These are phyloP conservation scores for Musa beccarii DNA, from an alignment of 176 grass and related monocot species.

Conservation along the genomic window DNA sequence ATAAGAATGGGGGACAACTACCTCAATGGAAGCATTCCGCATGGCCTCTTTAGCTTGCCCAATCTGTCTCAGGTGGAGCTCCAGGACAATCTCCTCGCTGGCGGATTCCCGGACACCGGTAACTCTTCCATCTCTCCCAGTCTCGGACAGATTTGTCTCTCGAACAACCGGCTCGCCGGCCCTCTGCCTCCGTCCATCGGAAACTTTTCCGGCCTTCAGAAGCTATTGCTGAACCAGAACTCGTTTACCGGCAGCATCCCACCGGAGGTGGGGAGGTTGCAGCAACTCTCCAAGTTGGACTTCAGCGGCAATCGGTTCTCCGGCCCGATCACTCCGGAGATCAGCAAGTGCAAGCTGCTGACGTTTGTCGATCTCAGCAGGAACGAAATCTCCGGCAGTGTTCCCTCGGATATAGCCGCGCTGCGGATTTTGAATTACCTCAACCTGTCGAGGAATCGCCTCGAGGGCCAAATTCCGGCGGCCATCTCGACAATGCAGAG, in stretches of 20 bases:
- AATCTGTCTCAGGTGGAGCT: conserved; percentile 85
- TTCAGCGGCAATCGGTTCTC: conserved; percentile 53
- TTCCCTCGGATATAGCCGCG: conserved; percentile 50
- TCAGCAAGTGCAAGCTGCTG: conserved; percentile 67
- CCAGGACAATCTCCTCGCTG: conserved; percentile 80
- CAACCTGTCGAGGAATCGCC: conserved; percentile 70
- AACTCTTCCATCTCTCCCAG: conserved; percentile 26
- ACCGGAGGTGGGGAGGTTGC: conserved; percentile 53
- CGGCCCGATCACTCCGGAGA: conserved; percentile 44
- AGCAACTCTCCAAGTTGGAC: conserved; percentile 77
- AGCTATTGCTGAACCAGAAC: conserved; percentile 75
- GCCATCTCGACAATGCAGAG: conserved; percentile 86
- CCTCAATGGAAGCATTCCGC: conserved; percentile 75
- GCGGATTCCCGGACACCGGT: conserved; percentile 45
- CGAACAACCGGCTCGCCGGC: conserved; percentile 76
- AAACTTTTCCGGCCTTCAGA: conserved; percentile 68
- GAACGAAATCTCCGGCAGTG: conserved; percentile 61
- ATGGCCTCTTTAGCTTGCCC: conserved; percentile 54
- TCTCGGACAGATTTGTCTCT: conserved; percentile 69
- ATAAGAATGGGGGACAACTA: conserved; percentile 87
- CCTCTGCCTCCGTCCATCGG: conserved; percentile 56
- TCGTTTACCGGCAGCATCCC: conserved; percentile 54
- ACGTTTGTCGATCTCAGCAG: conserved; percentile 72
- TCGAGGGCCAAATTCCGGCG: conserved; percentile 60
- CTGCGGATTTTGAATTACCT: conserved; percentile 90